Percentiles rank a stretch among this genome's conserved stretches.
These are phyloP conservation scores for Cladophialophora chaetospira DNA, from an alignment of 2,329 filamentous ascomycete species.

Conservation along the genomic window DNA sequence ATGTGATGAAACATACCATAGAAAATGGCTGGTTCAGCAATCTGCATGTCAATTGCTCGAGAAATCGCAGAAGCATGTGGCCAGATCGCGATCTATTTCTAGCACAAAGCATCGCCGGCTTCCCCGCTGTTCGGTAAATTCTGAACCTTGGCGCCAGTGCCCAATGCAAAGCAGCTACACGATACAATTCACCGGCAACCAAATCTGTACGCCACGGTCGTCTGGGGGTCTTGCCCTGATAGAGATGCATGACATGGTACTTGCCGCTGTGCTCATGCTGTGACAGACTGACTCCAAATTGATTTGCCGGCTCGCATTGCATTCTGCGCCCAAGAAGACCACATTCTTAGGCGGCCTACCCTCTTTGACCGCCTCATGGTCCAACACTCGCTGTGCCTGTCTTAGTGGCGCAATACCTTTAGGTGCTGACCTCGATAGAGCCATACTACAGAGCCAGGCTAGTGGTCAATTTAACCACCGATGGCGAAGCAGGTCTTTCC, in stretches of 20 bases:
- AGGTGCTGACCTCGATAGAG: background rate
- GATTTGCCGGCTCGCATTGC: too few species aligned
- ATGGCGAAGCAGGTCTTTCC: background rate
- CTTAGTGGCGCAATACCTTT: too few species aligned
- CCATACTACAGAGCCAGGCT: too few species aligned
- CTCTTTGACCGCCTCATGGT: conserved; percentile 10
- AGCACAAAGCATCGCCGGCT: background rate
- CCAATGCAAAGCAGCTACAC: too few species aligned
- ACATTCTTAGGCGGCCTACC: background rate
- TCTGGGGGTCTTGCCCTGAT: too few species aligned
- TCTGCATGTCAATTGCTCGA: background rate
- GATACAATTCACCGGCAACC: too few species aligned
- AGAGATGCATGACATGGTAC: background rate
- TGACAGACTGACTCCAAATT: background rate
- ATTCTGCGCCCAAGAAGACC: too few species aligned
- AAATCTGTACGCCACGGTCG: too few species aligned
- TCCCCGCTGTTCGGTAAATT: background rate
- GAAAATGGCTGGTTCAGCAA: background rate
- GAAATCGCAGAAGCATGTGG: background rate
- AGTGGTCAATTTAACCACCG: too few species aligned
- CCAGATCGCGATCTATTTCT: background rate
- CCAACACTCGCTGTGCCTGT: too few species aligned
- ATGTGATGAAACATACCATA: background rate
- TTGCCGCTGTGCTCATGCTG: background rate
- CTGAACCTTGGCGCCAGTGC: background rate